Evolutionary conservation across 2,329 filamentous ascomycete genomes (phyloP).

Genomic region (Colletotrichum musicola): DNA sequence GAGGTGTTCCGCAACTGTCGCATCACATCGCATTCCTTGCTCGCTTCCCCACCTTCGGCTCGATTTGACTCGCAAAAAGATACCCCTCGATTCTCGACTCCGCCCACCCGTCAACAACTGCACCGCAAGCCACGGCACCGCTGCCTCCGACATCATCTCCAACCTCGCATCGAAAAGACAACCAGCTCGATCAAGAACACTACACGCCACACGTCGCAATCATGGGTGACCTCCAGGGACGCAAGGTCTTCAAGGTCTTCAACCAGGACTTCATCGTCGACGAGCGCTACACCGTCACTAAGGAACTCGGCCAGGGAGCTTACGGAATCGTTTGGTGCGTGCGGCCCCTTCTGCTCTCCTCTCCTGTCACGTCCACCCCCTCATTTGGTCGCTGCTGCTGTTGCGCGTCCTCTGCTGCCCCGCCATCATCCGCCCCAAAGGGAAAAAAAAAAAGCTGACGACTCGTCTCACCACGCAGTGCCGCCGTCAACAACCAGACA

Average conservation of each 20-base stretch:
- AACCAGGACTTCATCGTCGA: conserved; percentile 99
- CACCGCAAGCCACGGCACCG: too few species aligned
- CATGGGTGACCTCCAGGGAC: conserved; percentile 61
- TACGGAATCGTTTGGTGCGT: conserved; percentile 97
- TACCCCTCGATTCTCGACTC: conserved; percentile 37
- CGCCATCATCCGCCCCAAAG: conserved; percentile 37
- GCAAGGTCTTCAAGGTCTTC: conserved; percentile 99
- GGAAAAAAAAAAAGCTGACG: conserved; percentile 33
- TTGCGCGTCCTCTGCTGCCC: conserved; percentile 30
- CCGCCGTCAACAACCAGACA: conserved; percentile 90
- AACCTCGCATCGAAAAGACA: background rate
- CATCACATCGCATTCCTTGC: conserved; percentile 39
- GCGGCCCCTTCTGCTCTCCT: conserved; percentile 11
- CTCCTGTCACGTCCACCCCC: conserved; percentile 6
- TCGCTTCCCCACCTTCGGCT: conserved; percentile 39
- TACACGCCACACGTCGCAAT: conserved; percentile 31
- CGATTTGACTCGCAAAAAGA: conserved; percentile 33
- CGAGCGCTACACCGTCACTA: conserved; percentile 97
- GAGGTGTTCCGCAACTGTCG: conserved; percentile 37
- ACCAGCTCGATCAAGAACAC: background rate
- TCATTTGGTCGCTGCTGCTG: conserved; percentile 11
- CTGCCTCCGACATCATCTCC: background rate
- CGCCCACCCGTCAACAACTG: conserved; percentile 2
- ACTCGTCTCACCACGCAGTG: conserved; percentile 65
- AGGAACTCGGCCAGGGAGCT: conserved; percentile 97